Evolutionary conservation across 306 rosid species (phyloP).

Genomic region (Myrica gale): DNA sequence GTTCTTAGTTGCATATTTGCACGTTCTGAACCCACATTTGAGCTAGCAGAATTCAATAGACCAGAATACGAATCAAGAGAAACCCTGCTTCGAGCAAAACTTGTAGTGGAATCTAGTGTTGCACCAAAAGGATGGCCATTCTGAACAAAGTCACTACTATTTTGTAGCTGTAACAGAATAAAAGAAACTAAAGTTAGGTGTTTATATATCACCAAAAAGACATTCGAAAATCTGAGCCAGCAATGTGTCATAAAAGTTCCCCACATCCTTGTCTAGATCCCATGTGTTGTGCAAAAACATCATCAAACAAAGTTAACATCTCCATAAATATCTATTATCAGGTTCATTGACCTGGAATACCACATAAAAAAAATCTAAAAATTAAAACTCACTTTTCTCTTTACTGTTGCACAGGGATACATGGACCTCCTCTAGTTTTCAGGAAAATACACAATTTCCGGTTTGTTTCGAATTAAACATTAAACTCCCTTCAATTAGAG

Average conservation of each 20-base stretch:
- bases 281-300: not conserved
- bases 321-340: not conserved
- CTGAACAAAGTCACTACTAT: constrained; percentile 35
- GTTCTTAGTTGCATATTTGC: constrained; percentile 69
- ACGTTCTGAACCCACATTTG: constrained; percentile 66
- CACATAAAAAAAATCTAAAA: not conserved
- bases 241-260: not conserved
- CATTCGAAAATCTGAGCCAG: not conserved
- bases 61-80: constrained; percentile 51
- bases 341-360: not conserved
- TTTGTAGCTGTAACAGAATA: constrained; percentile 43
- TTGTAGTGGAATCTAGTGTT: constrained; percentile 54
- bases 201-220: constrained; percentile 8
- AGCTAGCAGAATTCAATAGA: constrained; percentile 37
- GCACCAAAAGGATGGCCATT: constrained; percentile 47
- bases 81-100: constrained; percentile 41
- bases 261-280: constrained; percentile 16
- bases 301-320: not conserved
- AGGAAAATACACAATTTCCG: too few relatives aligned
- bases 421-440: too few relatives aligned
- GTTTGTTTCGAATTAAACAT: too few relatives aligned
- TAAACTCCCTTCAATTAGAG: too few relatives aligned
- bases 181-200: constrained; percentile 11
- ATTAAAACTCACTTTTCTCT: too few relatives aligned
- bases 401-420: too few relatives aligned